Evolutionary conservation across 768 basidiomycete species (phyloP), one percentile per base, ranked within the genome.

Genomic region (Calocybe gangraenosa): DNA sequence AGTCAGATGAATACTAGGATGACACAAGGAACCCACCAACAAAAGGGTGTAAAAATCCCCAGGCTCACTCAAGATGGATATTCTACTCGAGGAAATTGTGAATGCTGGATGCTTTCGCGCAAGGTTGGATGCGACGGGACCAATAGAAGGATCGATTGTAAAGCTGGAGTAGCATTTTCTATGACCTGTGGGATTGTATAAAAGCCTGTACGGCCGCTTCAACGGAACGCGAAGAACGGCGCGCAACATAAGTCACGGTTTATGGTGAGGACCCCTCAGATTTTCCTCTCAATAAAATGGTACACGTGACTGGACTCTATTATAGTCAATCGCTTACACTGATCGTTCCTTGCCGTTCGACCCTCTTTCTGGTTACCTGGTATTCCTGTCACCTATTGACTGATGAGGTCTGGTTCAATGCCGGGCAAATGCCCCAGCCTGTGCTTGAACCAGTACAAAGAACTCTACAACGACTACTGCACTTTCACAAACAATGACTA

Each of bases 11-110:
- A 23, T 28, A 40, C 23, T 20, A 37, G 9, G 19, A 14, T 23
- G 14, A 25, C 33, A 18, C 31, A 14, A 15, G 23, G 19, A 31
- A 67, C 76, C 51, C 25, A 78, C 81, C 51, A 82, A 51, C 20
- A 85, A 41, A 35, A 58, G 58, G n/a, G 52, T 50, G 57, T 80
- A 78, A 54, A 91, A 92, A 20, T 79, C 66, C 10, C 64, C 52
- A 0, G 89, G 89, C 31, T 73, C 65, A 19, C 63, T 62, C 46
- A 89, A 65, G 2, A 91, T 68, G 9, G 65, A 65, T 20, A 90
- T 67, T 41, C 75, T 67, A 23, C 69, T 51, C 1, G 78, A 64
- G 15, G 69, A 46, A 4, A 81, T 52, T 0, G 66, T 48, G 41
- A 85, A 75, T 40, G 63, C 64, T 19, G 84, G 84, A 39, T 76